phyloP scores from a whole-genome alignment of 495 filamentous ascomycete genomes.

The Trichoderma asperelloides region DNA sequence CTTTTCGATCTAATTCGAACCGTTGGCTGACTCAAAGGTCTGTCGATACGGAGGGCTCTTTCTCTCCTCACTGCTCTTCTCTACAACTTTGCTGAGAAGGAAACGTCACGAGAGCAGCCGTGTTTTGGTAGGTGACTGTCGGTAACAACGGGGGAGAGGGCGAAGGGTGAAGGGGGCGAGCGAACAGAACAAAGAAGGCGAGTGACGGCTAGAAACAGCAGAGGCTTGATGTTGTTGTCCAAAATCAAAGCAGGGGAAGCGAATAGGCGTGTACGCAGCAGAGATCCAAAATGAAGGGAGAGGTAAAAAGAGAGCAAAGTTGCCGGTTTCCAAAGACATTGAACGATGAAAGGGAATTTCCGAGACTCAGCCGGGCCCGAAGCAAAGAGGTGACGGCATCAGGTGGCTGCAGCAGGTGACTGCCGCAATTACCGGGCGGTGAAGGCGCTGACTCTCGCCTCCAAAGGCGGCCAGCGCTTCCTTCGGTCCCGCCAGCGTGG shows the following conservation, averaged over 20 bases:
- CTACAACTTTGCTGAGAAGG: neutral
- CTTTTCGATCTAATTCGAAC: no score
- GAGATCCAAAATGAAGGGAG: neutral
- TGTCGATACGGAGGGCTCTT: neutral
- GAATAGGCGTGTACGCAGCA: neutral
- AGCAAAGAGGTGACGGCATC: neutral
- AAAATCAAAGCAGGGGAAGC: neutral
- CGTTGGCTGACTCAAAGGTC: no score
- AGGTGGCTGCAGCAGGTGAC: constrained; percentile 7
- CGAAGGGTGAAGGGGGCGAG: neutral
- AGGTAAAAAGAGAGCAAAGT: neutral
- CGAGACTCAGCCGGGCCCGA: neutral
- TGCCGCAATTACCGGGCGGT: neutral
- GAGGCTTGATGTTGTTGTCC: neutral
- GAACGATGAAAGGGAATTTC: neutral
- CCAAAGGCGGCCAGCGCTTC: neutral
- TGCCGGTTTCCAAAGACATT: neutral
- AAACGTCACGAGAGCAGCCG: neutral
- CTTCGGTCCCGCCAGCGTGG: neutral
- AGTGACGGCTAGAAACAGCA: neutral
- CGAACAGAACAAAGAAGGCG: neutral
- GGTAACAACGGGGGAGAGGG: neutral
- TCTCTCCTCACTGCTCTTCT: neutral
- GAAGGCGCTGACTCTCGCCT: neutral
- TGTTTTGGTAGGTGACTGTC: neutral